A percentile compares a stretch with the other conserved stretches of the same genome.
Evolutionary conservation across 345 rosid species (phyloP).

Genomic region (Pugionium dolabratum): DNA sequence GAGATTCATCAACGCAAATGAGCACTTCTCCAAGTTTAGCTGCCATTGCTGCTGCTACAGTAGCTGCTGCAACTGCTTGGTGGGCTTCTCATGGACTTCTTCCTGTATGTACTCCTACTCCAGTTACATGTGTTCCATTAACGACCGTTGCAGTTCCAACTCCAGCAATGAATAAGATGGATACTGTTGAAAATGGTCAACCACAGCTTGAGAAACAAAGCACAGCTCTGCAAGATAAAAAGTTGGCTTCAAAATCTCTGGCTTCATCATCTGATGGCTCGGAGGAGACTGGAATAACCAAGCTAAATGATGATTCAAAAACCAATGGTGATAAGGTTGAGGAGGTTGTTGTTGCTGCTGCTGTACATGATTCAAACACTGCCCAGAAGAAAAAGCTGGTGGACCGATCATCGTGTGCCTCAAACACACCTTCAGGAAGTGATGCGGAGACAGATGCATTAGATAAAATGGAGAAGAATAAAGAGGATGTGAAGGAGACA

Average conservation of each 20-base stretch:
- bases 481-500: conserved; percentile 55
- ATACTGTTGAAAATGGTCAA: conserved; percentile 43
- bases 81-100: conserved; percentile 97
- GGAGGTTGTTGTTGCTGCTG: conserved; percentile 43
- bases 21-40: conserved; percentile 67
- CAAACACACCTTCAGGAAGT: conserved; percentile 86
- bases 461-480: conserved; percentile 47
- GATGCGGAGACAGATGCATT: conserved; percentile 81
- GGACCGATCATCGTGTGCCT: conserved; percentile 93
- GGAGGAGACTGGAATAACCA: conserved; percentile 58
- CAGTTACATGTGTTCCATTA: conserved; percentile 57
- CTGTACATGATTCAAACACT: conserved; percentile 52
- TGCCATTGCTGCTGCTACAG: conserved; percentile 82
- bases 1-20: conserved; percentile 52
- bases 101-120: conserved; percentile 82
- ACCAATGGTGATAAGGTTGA: conserved; percentile 49
- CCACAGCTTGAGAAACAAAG: conserved; percentile 45
- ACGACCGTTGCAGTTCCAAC: conserved; percentile 49
- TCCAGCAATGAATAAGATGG: conserved; percentile 35
- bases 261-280: conserved; percentile 52
- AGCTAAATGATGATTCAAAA: conserved; percentile 43
- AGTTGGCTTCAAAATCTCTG: conserved; percentile 55
- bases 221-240: conserved; percentile 60
- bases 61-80: conserved; percentile 98
- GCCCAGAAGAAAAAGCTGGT: conserved; percentile 60